These are phyloP conservation scores for Paragyromitra xinjiangensis DNA, from an alignment of 495 filamentous ascomycete species.

Conservation along the genomic window DNA sequence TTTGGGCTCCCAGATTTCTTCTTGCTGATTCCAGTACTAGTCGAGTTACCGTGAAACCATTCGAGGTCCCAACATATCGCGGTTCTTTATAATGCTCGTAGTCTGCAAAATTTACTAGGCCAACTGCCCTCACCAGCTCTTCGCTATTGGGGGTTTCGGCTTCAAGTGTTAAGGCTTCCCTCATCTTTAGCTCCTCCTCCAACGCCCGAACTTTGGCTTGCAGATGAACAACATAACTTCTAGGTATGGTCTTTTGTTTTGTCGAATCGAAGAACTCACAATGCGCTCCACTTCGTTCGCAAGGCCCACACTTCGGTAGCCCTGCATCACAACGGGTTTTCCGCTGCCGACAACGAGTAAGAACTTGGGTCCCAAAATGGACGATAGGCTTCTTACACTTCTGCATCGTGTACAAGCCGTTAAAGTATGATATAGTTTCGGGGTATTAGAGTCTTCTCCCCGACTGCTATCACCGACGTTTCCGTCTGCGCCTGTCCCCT, in stretches of 20 bases:
- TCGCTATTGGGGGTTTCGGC: conserved; percentile 75
- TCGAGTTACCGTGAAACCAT: conserved; percentile 91
- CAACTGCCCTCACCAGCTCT: conserved; percentile 81
- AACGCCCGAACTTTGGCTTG: conserved; percentile 81
- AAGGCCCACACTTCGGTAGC: conserved; percentile 88
- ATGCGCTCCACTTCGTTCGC: conserved; percentile 83
- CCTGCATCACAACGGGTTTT: conserved; percentile 95
- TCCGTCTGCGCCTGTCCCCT: conserved; percentile 24
- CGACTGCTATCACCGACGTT: conserved; percentile 31
- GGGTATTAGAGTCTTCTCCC: conserved; percentile 58
- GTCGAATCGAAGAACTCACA: conserved; percentile 94
- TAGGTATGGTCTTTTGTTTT: conserved; percentile 77
- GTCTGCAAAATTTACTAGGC: conserved; percentile 80
- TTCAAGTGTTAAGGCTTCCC: conserved; percentile 68
- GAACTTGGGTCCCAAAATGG: conserved; percentile 38
- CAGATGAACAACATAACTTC: conserved; percentile 86
- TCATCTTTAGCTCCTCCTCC: conserved; percentile 73
- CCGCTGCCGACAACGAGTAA: conserved; percentile 65
- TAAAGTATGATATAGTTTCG: conserved; percentile 79
- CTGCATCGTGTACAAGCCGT: conserved; percentile 88
- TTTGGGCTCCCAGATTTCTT: conserved; percentile 61
- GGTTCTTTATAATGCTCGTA: conserved; percentile 69
- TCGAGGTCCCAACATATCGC: conserved; percentile 88
- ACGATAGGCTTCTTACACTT: conserved; percentile 68
- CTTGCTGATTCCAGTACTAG: conserved; percentile 95